phyloP scores from a whole-genome alignment of 2,329 filamentous ascomycete genomes.

The Ilyonectria destructans region DNA sequence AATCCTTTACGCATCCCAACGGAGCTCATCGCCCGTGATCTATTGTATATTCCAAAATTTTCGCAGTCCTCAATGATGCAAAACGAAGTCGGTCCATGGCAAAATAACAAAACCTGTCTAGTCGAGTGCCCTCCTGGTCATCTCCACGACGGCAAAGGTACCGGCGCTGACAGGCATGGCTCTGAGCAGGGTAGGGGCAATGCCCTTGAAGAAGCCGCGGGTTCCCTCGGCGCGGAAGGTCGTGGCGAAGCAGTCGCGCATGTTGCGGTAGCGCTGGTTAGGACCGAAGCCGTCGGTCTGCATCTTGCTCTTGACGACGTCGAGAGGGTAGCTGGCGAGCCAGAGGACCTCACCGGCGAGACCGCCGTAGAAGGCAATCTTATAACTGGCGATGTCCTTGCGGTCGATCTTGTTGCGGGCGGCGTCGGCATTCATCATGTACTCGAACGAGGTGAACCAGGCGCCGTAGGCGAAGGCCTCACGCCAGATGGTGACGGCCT shows the following conservation, averaged over 20 bases:
- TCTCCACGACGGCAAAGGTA: conserved; percentile 91
- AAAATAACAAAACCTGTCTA: conserved; percentile 42
- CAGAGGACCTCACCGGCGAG: conserved; percentile 95
- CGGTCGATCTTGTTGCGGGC: conserved; percentile 82
- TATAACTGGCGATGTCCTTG: conserved; percentile 84
- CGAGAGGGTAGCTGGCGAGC: conserved; percentile 94
- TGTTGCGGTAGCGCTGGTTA: conserved; percentile 81
- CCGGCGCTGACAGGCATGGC: conserved; percentile 98
- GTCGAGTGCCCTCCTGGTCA: conserved; percentile 76
- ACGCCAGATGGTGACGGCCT: conserved; percentile 86
- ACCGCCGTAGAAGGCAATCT: conserved; percentile 93
- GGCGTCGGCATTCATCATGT: conserved; percentile 93
- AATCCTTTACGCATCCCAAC: conserved; percentile 36
- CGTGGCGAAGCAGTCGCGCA: conserved; percentile 92
- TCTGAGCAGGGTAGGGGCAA: conserved; percentile 90
- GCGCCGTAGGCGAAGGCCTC: conserved; percentile 96
- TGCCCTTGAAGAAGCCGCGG: conserved; percentile 94
- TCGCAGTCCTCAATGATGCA: conserved; percentile 9
- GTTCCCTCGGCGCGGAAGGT: conserved; percentile 84
- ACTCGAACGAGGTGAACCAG: conserved; percentile 97
- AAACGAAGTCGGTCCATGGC: conserved; percentile 7
- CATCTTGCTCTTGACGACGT: conserved; percentile 99
- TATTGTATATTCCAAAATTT: conserved; percentile 25
- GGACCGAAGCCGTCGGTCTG: conserved; percentile 93
- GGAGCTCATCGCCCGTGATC: conserved; percentile 27